Evolutionary conservation across 768 basidiomycete genomes (phyloP).

Genomic region (Tylopilus felleus): DNA sequence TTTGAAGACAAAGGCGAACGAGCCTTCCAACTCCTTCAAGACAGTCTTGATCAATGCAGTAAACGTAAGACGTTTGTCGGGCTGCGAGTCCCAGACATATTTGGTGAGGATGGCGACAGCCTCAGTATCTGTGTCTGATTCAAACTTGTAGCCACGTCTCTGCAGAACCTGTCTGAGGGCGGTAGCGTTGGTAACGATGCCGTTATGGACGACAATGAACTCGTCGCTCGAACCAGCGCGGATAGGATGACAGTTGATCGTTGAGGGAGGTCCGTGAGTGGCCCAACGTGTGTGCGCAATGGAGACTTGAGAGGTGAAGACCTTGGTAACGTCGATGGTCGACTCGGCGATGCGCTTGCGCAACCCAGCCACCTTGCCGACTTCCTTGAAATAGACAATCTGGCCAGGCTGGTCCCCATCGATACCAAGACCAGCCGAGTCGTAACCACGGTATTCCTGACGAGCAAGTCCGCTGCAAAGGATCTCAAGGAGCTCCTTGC

Average conservation of each 20-base stretch:
- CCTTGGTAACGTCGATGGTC: constrained; percentile 68
- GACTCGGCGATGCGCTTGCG: constrained; percentile 84
- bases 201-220: constrained; percentile 96
- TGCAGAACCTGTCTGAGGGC: constrained; percentile 91
- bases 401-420: constrained; percentile 85
- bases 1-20: constrained; percentile 99
- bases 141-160: constrained; percentile 92
- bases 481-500: constrained; percentile 88
- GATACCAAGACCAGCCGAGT: constrained; percentile 86
- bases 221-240: constrained; percentile 76
- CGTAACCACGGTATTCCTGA: constrained; percentile 98
- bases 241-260: constrained; percentile 92
- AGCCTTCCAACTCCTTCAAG: constrained; percentile 96
- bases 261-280: constrained; percentile 89
- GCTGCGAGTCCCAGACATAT: constrained; percentile 93
- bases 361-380: constrained; percentile 93
- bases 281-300: constrained; percentile 99
- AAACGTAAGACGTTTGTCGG: constrained; percentile 81
- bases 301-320: constrained; percentile 82
- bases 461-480: constrained; percentile 88
- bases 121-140: constrained; percentile 97
- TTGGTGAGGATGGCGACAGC: constrained; percentile 94
- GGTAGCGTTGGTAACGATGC: constrained; percentile 92
- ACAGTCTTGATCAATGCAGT: constrained; percentile 93
- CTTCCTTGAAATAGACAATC: constrained; percentile 90